Evolutionary conservation across 2,329 filamentous ascomycete genomes (phyloP).

Genomic region (Pyricularia pennisetigena): DNA sequence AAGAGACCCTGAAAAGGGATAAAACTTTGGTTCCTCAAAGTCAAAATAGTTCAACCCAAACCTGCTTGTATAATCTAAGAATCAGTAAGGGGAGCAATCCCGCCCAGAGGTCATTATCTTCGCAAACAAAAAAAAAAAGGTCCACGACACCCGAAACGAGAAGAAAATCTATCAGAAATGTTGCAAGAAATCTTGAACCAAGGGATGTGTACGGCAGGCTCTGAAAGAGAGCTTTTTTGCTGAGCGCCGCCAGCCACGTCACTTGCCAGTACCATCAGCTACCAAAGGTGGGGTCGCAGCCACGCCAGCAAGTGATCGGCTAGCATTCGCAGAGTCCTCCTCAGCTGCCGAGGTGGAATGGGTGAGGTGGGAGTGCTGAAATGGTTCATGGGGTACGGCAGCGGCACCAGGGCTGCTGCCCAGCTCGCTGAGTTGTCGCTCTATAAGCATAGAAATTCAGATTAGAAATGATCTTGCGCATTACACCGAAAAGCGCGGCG

Average conservation of each 20-base stretch:
- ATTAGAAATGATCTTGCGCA: background rate
- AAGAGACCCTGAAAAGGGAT: background rate
- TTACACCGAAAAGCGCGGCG: background rate
- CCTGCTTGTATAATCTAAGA: background rate
- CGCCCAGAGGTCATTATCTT: background rate
- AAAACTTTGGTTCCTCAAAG: background rate
- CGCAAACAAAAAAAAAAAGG: too few species aligned
- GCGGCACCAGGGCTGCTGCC: constrained; percentile 17
- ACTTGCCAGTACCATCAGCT: background rate
- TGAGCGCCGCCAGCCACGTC: background rate
- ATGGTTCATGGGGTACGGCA: constrained; percentile 33
- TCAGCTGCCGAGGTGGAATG: constrained; percentile 34
- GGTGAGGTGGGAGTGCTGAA: constrained; percentile 37
- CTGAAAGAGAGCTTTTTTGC: background rate
- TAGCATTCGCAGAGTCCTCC: background rate
- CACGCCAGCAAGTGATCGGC: background rate
- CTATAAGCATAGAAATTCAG: constrained; percentile 19
- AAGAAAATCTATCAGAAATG: background rate
- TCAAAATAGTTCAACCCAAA: background rate
- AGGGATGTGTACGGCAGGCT: background rate
- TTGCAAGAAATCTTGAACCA: background rate
- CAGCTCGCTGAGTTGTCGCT: constrained; percentile 41
- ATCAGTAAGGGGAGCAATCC: background rate
- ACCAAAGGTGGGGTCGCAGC: background rate
- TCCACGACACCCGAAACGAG: background rate